Percentiles rank a stretch among this genome's conserved stretches.
These are phyloP conservation scores for Ceratobasidium sp. DNA, from an alignment of 1,284 basidiomycete species.

Conservation along the genomic window DNA sequence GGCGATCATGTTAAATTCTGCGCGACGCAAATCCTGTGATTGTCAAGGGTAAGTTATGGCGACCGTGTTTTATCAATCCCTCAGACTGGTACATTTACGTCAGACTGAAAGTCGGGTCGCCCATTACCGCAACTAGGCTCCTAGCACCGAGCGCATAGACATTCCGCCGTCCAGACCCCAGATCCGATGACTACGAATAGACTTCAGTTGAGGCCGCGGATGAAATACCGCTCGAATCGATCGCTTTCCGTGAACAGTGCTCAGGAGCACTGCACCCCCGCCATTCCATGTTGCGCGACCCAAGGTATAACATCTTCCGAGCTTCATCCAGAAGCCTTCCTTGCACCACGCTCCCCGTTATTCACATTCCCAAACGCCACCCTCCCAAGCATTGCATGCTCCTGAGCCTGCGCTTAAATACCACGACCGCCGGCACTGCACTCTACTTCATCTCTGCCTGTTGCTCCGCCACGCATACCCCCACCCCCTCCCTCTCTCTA, in stretches of 20 bases:
- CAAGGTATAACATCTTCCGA: slow-evolving; percentile 39
- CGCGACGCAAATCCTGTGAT: slow-evolving; percentile 37
- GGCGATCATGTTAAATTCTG: slow-evolving; percentile 37
- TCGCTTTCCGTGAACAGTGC: slow-evolving; percentile 26
- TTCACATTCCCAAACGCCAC: slow-evolving; percentile 38
- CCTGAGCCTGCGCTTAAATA: slow-evolving; percentile 34
- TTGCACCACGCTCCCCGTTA: slow-evolving; percentile 37
- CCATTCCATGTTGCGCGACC: slow-evolving; percentile 15
- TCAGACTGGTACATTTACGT: slow-evolving; percentile 36
- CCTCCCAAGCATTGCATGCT: slow-evolving; percentile 20
- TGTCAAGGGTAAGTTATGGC: slow-evolving; percentile 38
- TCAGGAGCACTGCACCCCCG: slow-evolving; percentile 37
- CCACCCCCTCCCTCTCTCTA: slow-evolving; percentile 1
- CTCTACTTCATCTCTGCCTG: slow-evolving; percentile 22
- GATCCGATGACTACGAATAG: slow-evolving; percentile 40
- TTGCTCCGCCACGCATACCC: slow-evolving; percentile 26
- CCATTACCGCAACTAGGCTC: slow-evolving; percentile 28
- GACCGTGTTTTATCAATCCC: slow-evolving; percentile 33
- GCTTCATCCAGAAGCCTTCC: slow-evolving; percentile 40
- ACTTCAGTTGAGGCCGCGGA: slow-evolving; percentile 39
- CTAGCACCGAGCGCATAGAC: slow-evolving; percentile 19
- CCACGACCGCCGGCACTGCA: slow-evolving; percentile 14
- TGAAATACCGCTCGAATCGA: slow-evolving; percentile 35
- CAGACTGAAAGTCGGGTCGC: slow-evolving; percentile 36
- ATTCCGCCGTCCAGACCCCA: slow-evolving; percentile 30